Percentiles rank a stretch among this genome's conserved stretches.
These are phyloP conservation scores for Torrubiella hemipterigena DNA, from an alignment of 2,329 filamentous ascomycete genomes.

Conservation along the genomic window DNA sequence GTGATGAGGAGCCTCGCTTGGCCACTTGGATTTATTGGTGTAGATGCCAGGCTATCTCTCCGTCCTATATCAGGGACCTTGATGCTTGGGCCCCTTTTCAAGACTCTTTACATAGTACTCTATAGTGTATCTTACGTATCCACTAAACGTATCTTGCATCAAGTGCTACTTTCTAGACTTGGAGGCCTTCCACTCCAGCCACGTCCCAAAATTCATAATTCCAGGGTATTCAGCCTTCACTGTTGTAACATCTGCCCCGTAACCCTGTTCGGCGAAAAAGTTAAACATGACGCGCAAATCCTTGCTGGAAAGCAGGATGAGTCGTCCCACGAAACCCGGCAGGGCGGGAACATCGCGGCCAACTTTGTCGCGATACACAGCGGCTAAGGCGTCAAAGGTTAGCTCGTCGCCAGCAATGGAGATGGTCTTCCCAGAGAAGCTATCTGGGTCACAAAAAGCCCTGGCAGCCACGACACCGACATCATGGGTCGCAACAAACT, in stretches of 20 bases:
- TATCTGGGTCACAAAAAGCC: conserved; percentile 19
- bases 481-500: conserved; percentile 22
- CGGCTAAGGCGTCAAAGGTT: conserved; percentile 16
- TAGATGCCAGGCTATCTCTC: too few species aligned
- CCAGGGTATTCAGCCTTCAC: conserved; percentile 15
- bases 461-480: conserved; percentile 25
- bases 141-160: too few species aligned
- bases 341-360: conserved; percentile 17
- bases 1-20: too few species aligned
- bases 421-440: conserved; percentile 18
- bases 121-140: too few species aligned
- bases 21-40: too few species aligned
- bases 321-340: conserved; percentile 14
- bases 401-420: conserved; percentile 28
- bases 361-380: conserved; percentile 18
- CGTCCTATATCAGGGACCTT: too few species aligned
- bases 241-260: conserved; percentile 18
- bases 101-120: too few species aligned
- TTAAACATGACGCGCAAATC: conserved; percentile 23
- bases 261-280: conserved; percentile 24
- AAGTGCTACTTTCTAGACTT: too few species aligned
- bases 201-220: conserved; percentile 15
- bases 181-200: conserved; percentile 8
- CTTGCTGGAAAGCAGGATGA: conserved; percentile 15
- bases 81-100: too few species aligned